These are phyloP conservation scores for Pleurostoma richardsiae DNA, from an alignment of 2,329 filamentous ascomycete species.

Conservation along the genomic window DNA sequence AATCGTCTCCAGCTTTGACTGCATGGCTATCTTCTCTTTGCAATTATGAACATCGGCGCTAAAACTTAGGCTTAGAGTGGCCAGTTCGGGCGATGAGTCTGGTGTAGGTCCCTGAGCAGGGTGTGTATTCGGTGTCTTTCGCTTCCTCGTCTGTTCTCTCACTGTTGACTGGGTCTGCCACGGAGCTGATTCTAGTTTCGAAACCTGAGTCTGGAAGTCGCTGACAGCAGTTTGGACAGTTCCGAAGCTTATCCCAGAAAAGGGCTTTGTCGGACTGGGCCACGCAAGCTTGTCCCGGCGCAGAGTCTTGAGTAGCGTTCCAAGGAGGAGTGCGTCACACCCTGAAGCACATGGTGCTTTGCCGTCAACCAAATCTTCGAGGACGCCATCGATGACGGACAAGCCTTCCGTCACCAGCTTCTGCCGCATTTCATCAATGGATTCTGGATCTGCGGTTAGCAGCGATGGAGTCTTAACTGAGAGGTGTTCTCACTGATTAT, in stretches of 20 bases:
- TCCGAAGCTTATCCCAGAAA: slow-evolving; percentile 16
- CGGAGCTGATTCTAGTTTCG: slow-evolving; percentile 1
- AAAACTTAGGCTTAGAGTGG: not conserved
- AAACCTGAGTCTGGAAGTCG: slow-evolving; percentile 11
- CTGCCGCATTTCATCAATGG: slow-evolving; percentile 21
- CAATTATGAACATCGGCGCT: slow-evolving; percentile 10
- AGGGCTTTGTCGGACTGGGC: slow-evolving; percentile 18
- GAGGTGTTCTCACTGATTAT: slow-evolving; percentile 17
- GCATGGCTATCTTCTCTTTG: slow-evolving; percentile 11
- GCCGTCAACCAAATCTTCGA: slow-evolving; percentile 14
- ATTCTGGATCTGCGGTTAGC: slow-evolving; percentile 5
- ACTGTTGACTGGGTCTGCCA: not conserved
- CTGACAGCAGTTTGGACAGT: slow-evolving; percentile 13
- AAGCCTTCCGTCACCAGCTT: slow-evolving; percentile 15
- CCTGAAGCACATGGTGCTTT: slow-evolving; percentile 10
- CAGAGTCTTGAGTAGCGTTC: slow-evolving; percentile 20
- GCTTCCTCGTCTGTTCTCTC: slow-evolving; percentile 3
- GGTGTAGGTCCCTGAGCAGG: slow-evolving; percentile 10
- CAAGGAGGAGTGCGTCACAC: slow-evolving; percentile 21
- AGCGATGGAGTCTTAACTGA: not conserved
- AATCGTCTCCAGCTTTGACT: slow-evolving; percentile 9
- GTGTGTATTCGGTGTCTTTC: slow-evolving; percentile 6
- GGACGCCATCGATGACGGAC: slow-evolving; percentile 11
- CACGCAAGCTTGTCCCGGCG: slow-evolving; percentile 16
- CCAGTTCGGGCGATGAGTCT: slow-evolving; percentile 14